Percentiles rank a stretch among this genome's conserved stretches.
phyloP scores from a whole-genome alignment of 306 rosid species.

The Astragalus membranaceus region DNA sequence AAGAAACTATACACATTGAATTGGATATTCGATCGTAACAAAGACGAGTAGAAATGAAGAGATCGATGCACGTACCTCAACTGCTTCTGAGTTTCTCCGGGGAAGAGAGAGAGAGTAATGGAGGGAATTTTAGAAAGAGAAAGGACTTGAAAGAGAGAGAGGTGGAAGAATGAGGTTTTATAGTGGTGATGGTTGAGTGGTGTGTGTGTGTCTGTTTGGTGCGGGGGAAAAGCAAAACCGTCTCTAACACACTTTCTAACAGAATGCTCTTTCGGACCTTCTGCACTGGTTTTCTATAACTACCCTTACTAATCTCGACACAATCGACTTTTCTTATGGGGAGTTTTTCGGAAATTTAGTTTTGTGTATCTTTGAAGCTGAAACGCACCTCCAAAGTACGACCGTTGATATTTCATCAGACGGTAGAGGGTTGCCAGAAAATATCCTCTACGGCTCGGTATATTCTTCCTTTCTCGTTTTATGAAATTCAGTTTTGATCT shows the following conservation, averaged over 20 bases:
- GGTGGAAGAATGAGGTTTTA: conserved; percentile 15
- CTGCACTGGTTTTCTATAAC: background rate
- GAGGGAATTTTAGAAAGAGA: conserved; percentile 21
- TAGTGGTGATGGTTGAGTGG: conserved; percentile 8
- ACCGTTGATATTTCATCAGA: background rate
- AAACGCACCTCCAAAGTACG: background rate
- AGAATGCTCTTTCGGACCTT: conserved; percentile 22
- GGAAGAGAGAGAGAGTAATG: background rate
- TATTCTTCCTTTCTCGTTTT: background rate
- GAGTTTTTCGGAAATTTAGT: background rate
- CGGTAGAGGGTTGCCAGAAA: background rate
- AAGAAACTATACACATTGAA: background rate
- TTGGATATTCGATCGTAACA: background rate
- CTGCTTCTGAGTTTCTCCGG: background rate
- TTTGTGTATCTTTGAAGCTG: background rate
- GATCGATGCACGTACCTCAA: conserved; percentile 21
- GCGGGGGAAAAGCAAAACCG: conserved; percentile 37
- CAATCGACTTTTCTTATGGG: background rate
- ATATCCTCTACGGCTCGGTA: background rate
- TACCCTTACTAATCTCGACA: background rate
- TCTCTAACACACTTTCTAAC: conserved; percentile 34
- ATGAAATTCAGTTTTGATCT: background rate
- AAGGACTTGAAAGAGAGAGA: conserved; percentile 17
- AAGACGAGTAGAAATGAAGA: background rate
- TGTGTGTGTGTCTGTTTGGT: conserved; percentile 34